These are phyloP conservation scores for Mortierella antarctica DNA, from an alignment of 192 early-diverging fungal genomes.

Conservation along the genomic window DNA sequence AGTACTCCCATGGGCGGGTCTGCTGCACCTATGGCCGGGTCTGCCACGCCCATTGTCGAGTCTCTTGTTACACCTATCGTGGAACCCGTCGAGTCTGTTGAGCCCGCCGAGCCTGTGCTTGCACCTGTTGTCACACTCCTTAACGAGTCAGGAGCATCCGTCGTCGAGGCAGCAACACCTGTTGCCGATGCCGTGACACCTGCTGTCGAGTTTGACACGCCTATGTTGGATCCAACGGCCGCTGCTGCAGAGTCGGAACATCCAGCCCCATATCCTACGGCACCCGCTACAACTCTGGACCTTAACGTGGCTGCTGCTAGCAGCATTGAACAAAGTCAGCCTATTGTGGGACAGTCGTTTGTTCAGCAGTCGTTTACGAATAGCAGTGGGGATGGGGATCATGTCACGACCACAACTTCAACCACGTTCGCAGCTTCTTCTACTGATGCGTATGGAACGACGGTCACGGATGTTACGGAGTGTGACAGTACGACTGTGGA, in stretches of 20 bases:
- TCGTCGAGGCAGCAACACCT: slow-evolving; percentile 2
- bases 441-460: slow-evolving; percentile 11
- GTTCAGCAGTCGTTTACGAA: slow-evolving; percentile 23
- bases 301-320: background rate
- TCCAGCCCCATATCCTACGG: background rate
- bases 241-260: too few species aligned
- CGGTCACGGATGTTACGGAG: slow-evolving; percentile 4
- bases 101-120: background rate
- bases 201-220: too few species aligned
- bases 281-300: background rate
- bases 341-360: slow-evolving; percentile 5
- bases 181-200: background rate
- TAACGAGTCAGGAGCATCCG: background rate
- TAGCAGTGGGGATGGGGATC: slow-evolving; percentile 9
- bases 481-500: background rate
- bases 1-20: background rate
- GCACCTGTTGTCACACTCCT: background rate
- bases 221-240: too few species aligned
- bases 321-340: background rate
- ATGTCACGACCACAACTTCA: slow-evolving; percentile 10
- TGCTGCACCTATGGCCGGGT: background rate
- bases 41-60: background rate
- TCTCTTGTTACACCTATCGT: too few species aligned
- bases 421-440: background rate
- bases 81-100: background rate